phyloP scores from a whole-genome alignment of 441 rosid genomes.

The Erodium moschatum region DNA sequence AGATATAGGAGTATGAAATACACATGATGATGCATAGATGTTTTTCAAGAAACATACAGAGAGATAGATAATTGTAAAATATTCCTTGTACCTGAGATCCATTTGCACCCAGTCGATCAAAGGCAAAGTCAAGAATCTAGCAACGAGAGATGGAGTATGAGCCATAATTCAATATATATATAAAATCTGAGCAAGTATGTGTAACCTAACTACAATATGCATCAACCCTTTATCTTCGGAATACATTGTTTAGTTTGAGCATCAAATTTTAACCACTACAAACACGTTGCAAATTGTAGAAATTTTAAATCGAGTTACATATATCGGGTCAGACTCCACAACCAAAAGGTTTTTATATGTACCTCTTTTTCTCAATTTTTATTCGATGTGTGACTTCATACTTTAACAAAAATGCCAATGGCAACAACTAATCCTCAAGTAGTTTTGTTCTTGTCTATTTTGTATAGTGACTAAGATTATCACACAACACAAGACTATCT shows the following conservation, averaged over 20 bases:
- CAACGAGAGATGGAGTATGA: neutral
- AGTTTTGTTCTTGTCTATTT: neutral
- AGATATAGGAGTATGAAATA: neutral
- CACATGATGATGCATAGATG: neutral
- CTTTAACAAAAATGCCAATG: neutral
- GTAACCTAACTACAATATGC: neutral
- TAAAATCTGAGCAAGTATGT: too few relatives aligned
- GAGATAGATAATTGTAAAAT: constrained; percentile 7
- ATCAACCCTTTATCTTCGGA: neutral
- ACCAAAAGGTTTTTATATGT: too few relatives aligned
- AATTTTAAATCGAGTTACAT: too few relatives aligned
- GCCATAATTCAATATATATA: neutral
- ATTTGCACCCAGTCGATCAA: constrained; percentile 81
- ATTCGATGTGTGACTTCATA: too few relatives aligned
- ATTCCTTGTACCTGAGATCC: constrained; percentile 53
- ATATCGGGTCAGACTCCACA: too few relatives aligned
- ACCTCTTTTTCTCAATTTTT: too few relatives aligned
- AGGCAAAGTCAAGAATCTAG: constrained; percentile 83
- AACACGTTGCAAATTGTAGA: too few relatives aligned
- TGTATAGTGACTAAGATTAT: neutral
- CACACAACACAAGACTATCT: neutral
- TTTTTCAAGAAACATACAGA: neutral
- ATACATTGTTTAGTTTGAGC: neutral
- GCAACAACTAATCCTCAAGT: neutral
- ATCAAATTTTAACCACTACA: neutral